These are phyloP conservation scores for Eutrema heterophyllum DNA, from an alignment of 345 rosid genomes.

Conservation along the genomic window DNA sequence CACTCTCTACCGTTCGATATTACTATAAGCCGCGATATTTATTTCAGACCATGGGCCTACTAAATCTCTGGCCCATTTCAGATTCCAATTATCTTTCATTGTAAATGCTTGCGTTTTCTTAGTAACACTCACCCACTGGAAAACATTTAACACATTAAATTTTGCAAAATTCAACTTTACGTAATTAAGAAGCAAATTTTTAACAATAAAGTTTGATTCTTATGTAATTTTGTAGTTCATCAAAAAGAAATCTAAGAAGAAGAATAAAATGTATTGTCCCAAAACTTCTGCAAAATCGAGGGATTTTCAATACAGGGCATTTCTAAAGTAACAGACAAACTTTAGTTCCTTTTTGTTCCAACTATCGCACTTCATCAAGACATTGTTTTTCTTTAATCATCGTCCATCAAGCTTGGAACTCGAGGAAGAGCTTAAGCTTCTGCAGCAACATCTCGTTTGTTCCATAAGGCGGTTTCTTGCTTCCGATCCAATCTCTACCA, in stretches of 20 bases:
- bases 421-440: slow-evolving; percentile 72
- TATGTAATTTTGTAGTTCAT: neutral
- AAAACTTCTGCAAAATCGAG: slow-evolving; percentile 23
- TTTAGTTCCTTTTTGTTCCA: neutral
- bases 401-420: slow-evolving; percentile 47
- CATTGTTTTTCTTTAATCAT: neutral
- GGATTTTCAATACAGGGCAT: slow-evolving; percentile 5
- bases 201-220: neutral
- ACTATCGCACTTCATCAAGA: neutral
- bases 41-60: slow-evolving; percentile 16
- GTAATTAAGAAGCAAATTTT: neutral
- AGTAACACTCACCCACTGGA: too few species aligned
- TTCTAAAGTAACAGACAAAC: neutral
- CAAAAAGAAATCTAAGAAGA: neutral
- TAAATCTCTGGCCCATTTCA: slow-evolving; percentile 17
- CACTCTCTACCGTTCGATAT: slow-evolving; percentile 12
- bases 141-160: neutral
- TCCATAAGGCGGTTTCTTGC: slow-evolving; percentile 57
- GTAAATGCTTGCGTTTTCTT: too few species aligned
- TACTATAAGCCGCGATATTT: neutral
- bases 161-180: neutral
- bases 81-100: neutral
- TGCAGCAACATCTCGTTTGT: slow-evolving; percentile 57
- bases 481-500: slow-evolving; percentile 71
- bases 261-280: neutral